These are phyloP conservation scores for Annulohypoxylon truncatum DNA, from an alignment of 2,329 filamentous ascomycete genomes.

Conservation along the genomic window DNA sequence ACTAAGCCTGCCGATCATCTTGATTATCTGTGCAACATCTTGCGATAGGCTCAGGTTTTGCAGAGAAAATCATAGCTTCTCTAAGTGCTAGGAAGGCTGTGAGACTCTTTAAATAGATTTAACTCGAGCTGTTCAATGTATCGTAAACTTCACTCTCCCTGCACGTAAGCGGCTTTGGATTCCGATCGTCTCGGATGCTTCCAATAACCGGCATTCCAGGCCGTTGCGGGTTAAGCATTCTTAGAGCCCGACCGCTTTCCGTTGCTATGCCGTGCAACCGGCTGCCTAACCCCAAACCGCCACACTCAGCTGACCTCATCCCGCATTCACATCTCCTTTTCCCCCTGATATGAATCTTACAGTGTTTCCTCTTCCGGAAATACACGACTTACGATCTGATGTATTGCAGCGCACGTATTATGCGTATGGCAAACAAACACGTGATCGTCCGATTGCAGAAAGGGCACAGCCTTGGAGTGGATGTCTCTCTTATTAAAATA, in stretches of 20 bases:
- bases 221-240: not conserved
- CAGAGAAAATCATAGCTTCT: not conserved
- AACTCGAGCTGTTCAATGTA: not conserved
- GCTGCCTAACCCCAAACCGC: not conserved
- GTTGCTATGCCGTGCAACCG: not conserved
- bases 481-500: not conserved
- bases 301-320: not conserved
- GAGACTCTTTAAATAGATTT: not conserved
- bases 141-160: not conserved
- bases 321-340: not conserved
- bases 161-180: not conserved
- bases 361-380: not conserved
- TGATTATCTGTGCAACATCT: not conserved
- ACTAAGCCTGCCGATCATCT: not conserved
- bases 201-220: not conserved
- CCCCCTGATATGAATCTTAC: not conserved
- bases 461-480: not conserved
- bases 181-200: not conserved
- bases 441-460: not conserved
- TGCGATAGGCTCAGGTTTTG: not conserved
- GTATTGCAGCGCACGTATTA: not conserved
- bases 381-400: not conserved
- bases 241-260: not conserved
- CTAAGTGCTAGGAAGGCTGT: not conserved
- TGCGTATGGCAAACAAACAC: not conserved